Evolutionary conservation across 345 rosid species (phyloP).

Genomic region (Eucalyptus coolabah): DNA sequence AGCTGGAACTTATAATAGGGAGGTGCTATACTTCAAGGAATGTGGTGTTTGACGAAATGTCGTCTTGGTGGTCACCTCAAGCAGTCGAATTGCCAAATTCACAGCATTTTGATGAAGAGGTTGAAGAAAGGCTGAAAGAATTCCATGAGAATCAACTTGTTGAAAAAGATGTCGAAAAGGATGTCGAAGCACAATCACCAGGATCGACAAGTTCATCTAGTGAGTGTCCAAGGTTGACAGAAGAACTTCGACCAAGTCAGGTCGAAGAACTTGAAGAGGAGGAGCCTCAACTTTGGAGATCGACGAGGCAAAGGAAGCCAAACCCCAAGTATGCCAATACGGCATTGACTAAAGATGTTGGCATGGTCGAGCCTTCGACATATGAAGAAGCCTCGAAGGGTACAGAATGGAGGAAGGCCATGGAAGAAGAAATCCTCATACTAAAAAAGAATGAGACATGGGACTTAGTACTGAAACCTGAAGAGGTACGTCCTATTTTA

Average conservation of each 20-base stretch:
- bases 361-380: neutral
- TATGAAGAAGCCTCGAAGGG: neutral
- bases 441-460: neutral
- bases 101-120: too few species aligned
- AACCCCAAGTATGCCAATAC: neutral
- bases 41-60: too few species aligned
- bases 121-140: too few species aligned
- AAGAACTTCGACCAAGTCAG: neutral
- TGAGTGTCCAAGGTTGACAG: fast-evolving
- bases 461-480: neutral
- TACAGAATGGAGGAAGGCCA: neutral
- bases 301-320: neutral
- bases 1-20: too few species aligned
- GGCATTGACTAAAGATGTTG: neutral
- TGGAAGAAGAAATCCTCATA: neutral
- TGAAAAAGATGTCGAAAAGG: neutral
- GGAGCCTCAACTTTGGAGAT: neutral
- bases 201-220: neutral
- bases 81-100: too few species aligned
- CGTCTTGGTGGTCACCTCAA: too few species aligned
- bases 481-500: neutral
- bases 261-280: neutral
- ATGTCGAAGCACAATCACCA: neutral
- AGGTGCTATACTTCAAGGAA: too few species aligned
- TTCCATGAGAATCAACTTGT: too few species aligned